phyloP scores from a whole-genome alignment of 2,329 filamentous ascomycete species.

The Setomelanomma holmii region DNA sequence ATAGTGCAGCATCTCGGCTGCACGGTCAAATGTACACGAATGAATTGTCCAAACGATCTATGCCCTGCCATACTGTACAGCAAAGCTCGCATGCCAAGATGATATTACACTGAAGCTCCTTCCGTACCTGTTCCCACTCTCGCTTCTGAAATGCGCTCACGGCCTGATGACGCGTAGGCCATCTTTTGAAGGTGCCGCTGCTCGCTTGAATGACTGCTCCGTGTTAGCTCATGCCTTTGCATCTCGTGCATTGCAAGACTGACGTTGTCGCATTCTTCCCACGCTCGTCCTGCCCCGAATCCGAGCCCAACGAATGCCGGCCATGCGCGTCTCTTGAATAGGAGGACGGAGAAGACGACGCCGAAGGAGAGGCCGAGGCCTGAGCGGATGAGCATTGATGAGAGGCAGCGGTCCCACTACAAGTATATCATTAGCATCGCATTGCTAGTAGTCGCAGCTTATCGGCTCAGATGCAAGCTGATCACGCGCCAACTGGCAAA shows the following conservation, averaged over 20 bases:
- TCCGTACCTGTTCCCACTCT: constrained; percentile 7
- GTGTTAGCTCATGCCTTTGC: neutral
- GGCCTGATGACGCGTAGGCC: constrained; percentile 58
- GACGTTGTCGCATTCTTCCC: constrained; percentile 93
- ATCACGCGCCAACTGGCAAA: too few species aligned
- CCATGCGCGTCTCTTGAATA: constrained; percentile 98
- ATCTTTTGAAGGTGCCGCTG: constrained; percentile 56
- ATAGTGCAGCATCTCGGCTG: too few species aligned
- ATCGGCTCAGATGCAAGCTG: too few species aligned
- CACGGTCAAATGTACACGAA: constrained; percentile 40
- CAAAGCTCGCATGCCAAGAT: constrained; percentile 27
- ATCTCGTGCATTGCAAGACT: constrained; percentile 25
- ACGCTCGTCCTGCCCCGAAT: constrained; percentile 94
- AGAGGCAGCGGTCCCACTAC: constrained; percentile 98
- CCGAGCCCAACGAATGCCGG: constrained; percentile 93
- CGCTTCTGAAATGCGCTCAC: constrained; percentile 24
- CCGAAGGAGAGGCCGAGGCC: constrained; percentile 95
- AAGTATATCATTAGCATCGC: neutral
- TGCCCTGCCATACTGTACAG: constrained; percentile 47
- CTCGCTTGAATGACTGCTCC: constrained; percentile 59
- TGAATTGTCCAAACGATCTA: constrained; percentile 39
- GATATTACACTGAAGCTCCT: constrained; percentile 21
- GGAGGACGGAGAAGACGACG: constrained; percentile 95
- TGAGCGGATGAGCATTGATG: constrained; percentile 96
- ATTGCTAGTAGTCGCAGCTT: too few species aligned